phyloP scores from a whole-genome alignment of 164 flowering plant genomes.

The Litsea cubeba region DNA sequence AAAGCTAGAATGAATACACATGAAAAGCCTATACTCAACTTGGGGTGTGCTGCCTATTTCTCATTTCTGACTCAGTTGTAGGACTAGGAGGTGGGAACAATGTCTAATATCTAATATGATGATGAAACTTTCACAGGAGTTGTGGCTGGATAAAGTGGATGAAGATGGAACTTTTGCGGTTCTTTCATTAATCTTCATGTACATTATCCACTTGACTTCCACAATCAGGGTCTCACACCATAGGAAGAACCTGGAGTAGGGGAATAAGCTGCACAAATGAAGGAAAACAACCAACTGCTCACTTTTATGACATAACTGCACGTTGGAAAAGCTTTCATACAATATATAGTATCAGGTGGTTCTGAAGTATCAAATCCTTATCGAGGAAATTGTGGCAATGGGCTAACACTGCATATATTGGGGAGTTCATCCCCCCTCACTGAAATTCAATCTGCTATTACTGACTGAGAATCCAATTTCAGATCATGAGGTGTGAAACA shows the following conservation, averaged over 20 bases:
- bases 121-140: conserved; percentile 33
- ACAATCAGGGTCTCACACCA: conserved; percentile 25
- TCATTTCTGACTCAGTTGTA: conserved; percentile 34
- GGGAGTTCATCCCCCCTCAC: conserved; percentile 20
- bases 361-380: conserved; percentile 18
- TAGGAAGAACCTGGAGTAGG: conserved; percentile 30
- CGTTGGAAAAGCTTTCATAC: conserved; percentile 15
- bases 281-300: conserved; percentile 20
- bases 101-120: conserved; percentile 61
- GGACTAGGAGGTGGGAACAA: conserved; percentile 66
- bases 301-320: conserved; percentile 9
- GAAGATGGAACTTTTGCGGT: conserved; percentile 23
- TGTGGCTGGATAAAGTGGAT: conserved; percentile 5
- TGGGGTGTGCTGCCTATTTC: conserved; percentile 10
- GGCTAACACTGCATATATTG: conserved; percentile 18
- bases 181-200: conserved; percentile 35
- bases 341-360: conserved; percentile 26
- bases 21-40: neutral
- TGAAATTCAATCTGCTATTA: conserved; percentile 14
- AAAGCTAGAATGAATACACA: neutral
- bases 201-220: conserved; percentile 15
- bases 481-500: conserved; percentile 16
- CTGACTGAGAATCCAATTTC: conserved; percentile 17
- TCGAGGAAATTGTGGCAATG: conserved; percentile 18
- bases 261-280: conserved; percentile 40